Evolutionary conservation across 352 stramenopile species (phyloP), one percentile per base, ranked within the genome.

Genomic region (Pythium myriotylum): DNA sequence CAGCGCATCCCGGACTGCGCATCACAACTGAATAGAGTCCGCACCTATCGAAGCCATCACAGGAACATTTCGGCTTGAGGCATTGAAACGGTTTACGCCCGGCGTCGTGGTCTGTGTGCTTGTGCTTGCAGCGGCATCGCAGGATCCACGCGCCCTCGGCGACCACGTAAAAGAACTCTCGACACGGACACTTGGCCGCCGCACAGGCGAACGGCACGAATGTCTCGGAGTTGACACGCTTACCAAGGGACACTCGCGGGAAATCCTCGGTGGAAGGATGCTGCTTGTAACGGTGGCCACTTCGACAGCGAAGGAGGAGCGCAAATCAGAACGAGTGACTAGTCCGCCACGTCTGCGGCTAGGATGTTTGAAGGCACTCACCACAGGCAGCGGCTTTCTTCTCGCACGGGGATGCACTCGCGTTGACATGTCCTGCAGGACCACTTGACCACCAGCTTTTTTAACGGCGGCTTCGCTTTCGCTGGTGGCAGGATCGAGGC

Each of bases 51-150:
- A 95, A 89, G 33, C 67, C 80, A 1, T 59, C 49, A 62, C 86
- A 95, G 13, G 33, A 35, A 49, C 84, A 94, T 29, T 73, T 80
- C 14, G 68, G 37, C 43, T 89, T 91, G 2, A 59, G 73, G 72
- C 80, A 92, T 2, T 42, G 19, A 55, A 81, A 82, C 5, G 81
- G 76, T 35, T 62, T 50, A 0, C 27, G 37, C 8, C 59, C 58
- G 2, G 83, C 54, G 58, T 93, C 78, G 60, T 94, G 83, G 20
- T 93, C 79, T 0, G 70, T 80, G 69, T 93, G 86, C 39, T 86
- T 85, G 70, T 94, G 83, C 60, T 94, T 94, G 68, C 86, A 94
- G 29, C 75, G 73, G 48, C 79, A 94, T 57, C 83, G 78, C 46
- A 92, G 65, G 46, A 95, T 84, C 84, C 82, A 93, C 43, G 83